Percentiles rank a stretch among this genome's conserved stretches.
Conservation (phyloP, 257 asterid genomes). For the Solanum dulcamara region DNA sequence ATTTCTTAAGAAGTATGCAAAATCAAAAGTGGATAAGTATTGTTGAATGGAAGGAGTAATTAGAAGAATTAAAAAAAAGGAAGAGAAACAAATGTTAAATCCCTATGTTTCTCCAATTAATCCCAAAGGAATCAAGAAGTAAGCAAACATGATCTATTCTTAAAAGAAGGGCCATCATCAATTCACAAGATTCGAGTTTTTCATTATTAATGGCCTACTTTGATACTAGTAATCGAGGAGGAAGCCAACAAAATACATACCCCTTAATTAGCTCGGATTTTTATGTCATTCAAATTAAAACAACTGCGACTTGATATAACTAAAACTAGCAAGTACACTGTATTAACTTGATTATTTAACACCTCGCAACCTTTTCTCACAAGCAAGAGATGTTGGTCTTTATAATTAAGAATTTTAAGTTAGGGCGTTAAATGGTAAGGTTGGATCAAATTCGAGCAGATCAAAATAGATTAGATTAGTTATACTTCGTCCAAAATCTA, state of each 20-base stretch:
- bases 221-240: conserved; percentile 21
- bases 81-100: neutral
- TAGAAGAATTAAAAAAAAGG: neutral
- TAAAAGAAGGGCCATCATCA: conserved; percentile 31
- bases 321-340: neutral
- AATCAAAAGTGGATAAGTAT: no score
- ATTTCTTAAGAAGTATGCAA: no score
- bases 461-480: neutral
- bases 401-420: neutral
- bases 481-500: fast-evolving
- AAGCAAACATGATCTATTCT: conserved; percentile 9
- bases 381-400: conserved; percentile 70
- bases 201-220: conserved; percentile 3
- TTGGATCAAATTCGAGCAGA: neutral
- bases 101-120: conserved; percentile 3
- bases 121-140: conserved; percentile 1
- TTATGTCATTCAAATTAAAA: conserved; percentile 5
- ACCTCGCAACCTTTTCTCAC: conserved; percentile 19
- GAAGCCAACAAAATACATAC: conserved; percentile 10
- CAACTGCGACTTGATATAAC: neutral
- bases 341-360: neutral
- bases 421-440: neutral
- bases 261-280: conserved; percentile 20
- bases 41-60: no score
- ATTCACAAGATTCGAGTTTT: neutral